Conservation (phyloP, 805 yeast species). For the Zygosaccharomyces rouxii region DNA sequence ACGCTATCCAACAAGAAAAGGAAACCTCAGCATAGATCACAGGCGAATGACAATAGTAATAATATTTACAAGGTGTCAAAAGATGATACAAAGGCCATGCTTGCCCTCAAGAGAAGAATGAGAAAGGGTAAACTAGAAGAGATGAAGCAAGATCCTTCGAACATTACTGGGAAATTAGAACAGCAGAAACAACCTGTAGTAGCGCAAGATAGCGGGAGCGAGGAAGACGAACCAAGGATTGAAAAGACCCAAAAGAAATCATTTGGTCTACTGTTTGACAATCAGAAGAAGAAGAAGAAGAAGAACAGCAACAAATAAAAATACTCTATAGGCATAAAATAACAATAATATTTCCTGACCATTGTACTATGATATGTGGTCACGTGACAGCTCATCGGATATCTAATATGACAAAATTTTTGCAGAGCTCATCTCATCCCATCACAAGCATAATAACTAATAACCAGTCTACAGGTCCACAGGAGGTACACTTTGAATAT, state of each 20-base stretch:
- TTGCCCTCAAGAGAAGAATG: constrained; percentile 34
- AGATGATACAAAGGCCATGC: constrained; percentile 35
- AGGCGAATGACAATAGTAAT: constrained; percentile 5
- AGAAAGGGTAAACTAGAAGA: constrained; percentile 21
- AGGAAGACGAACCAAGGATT: constrained; percentile 16
- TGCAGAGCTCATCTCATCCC: constrained; percentile 27
- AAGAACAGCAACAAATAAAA: background rate
- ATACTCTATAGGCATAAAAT: too few relatives aligned
- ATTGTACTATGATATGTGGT: background rate
- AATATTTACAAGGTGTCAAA: constrained; percentile 27
- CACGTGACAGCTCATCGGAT: background rate
- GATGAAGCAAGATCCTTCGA: constrained; percentile 11
- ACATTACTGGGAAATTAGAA: background rate
- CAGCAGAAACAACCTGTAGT: background rate
- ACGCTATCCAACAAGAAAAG: constrained; percentile 33
- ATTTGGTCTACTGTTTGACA: constrained; percentile 27
- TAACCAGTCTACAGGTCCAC: background rate
- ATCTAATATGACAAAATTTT: constrained; percentile 17
- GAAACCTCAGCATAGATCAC: constrained; percentile 8
- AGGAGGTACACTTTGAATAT: background rate
- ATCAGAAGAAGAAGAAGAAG: constrained; percentile 16
- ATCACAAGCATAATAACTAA: constrained; percentile 5
- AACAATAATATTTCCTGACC: background rate
- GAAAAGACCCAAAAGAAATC: constrained; percentile 25
- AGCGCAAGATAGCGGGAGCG: constrained; percentile 11